Percentiles rank a stretch among this genome's conserved stretches.
These are phyloP conservation scores for Hygrophoropsis aurantiaca DNA, from an alignment of 768 basidiomycete species.

Conservation along the genomic window DNA sequence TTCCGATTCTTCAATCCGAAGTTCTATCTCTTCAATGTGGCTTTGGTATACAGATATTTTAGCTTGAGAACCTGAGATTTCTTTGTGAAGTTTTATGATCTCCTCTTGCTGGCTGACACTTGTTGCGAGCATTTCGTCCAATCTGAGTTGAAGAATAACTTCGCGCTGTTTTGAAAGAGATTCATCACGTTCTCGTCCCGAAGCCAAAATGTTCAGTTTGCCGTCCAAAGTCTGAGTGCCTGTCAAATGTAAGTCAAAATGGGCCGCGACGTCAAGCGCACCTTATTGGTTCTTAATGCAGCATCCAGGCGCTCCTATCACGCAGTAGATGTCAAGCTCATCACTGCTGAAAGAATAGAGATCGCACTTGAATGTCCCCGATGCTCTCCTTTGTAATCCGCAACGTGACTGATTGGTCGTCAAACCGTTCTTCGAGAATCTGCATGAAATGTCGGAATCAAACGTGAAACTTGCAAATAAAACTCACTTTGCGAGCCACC, in stretches of 20 bases:
- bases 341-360: background rate
- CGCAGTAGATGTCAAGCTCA: background rate
- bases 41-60: background rate
- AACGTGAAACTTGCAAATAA: background rate
- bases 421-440: constrained; percentile 59
- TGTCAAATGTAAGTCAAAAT: background rate
- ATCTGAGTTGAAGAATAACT: constrained; percentile 9
- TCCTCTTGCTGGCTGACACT: constrained; percentile 9
- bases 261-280: constrained; percentile 8
- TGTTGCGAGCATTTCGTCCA: constrained; percentile 11
- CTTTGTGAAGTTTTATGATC: constrained; percentile 4
- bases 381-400: constrained; percentile 54
- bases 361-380: constrained; percentile 49
- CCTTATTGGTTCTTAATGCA: constrained; percentile 13
- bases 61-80: constrained; percentile 10
- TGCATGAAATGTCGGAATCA: constrained; percentile 14
- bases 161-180: constrained; percentile 22
- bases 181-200: constrained; percentile 15
- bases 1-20: background rate
- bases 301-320: constrained; percentile 22
- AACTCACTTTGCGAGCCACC: constrained; percentile 21
- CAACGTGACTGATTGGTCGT: constrained; percentile 54
- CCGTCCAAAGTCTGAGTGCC: constrained; percentile 17
- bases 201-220: background rate
- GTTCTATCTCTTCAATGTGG: background rate